Evolutionary conservation across 805 yeast species (phyloP).

Genomic region (Yarrowia keelungensis): DNA sequence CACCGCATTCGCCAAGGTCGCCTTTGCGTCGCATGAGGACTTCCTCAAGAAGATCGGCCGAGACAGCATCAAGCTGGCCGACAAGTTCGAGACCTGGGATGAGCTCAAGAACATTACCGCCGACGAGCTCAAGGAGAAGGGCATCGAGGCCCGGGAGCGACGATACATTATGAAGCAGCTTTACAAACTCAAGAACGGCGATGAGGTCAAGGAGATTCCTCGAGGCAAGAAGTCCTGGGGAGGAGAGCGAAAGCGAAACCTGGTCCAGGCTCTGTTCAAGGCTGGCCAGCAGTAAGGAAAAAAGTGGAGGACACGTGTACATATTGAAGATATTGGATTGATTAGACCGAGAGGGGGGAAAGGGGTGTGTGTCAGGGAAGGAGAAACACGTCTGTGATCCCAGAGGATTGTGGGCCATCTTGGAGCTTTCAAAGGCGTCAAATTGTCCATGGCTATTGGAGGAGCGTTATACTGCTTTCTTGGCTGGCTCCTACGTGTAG

Average conservation of each 20-base stretch:
- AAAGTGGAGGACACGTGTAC: conserved; percentile 34
- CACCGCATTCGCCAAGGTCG: conserved; percentile 6
- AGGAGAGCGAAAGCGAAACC: conserved; percentile 82
- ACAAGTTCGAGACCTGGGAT: conserved; percentile 75
- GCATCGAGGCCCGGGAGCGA: conserved; percentile 75
- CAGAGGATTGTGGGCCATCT: too few relatives aligned
- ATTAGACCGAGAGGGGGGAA: too few relatives aligned
- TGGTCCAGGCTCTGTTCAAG: conserved; percentile 58
- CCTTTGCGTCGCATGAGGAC: conserved; percentile 16
- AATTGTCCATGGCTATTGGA: too few relatives aligned
- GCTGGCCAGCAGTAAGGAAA: conserved; percentile 23
- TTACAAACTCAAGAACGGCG: conserved; percentile 67
- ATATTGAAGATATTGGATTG: conserved; percentile 26
- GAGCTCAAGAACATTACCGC: conserved; percentile 66
- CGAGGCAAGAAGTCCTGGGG: conserved; percentile 81
- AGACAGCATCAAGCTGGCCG: conserved; percentile 68
- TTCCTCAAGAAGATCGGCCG: conserved; percentile 85
- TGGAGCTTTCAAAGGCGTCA: too few relatives aligned
- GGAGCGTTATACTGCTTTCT: too few relatives aligned
- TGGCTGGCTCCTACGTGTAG: too few relatives aligned
- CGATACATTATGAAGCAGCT: conserved; percentile 72
- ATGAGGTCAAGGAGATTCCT: conserved; percentile 62
- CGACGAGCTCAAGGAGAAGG: conserved; percentile 69
- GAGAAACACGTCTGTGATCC: too few relatives aligned
- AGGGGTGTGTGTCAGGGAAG: too few relatives aligned